Percentiles rank a stretch among this genome's conserved stretches.
These are phyloP conservation scores for Apostasia ramifera DNA, from an alignment of 106 monocot genomes.

Conservation along the genomic window DNA sequence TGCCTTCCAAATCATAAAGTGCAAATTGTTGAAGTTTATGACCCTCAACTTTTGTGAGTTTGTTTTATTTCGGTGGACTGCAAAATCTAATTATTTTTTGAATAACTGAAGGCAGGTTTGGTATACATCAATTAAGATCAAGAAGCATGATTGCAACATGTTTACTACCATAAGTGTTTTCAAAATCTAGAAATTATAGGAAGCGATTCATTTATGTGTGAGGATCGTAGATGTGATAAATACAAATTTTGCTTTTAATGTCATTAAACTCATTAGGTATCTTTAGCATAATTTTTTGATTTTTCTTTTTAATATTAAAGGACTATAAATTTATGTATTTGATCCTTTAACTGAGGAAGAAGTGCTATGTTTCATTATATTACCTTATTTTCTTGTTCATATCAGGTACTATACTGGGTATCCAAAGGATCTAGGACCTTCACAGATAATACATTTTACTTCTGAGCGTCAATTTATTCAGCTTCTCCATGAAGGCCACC, in stretches of 20 bases:
- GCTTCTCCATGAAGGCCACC: slow-evolving; percentile 78
- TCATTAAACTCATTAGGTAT: background rate
- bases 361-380: background rate
- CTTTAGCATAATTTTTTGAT: background rate
- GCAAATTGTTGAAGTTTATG: too few relatives aligned
- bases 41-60: too few relatives aligned
- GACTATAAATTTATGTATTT: too few relatives aligned
- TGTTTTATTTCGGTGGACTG: too few relatives aligned
- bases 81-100: too few relatives aligned
- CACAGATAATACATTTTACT: slow-evolving; percentile 65
- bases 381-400: background rate
- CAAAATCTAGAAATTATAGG: too few relatives aligned
- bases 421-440: slow-evolving; percentile 82
- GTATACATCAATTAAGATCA: too few relatives aligned
- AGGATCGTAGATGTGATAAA: background rate
- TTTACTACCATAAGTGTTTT: too few relatives aligned
- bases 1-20: too few relatives aligned
- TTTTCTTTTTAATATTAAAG: background rate
- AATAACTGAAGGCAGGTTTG: too few relatives aligned
- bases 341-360: too few relatives aligned
- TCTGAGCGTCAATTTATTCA: slow-evolving; percentile 90
- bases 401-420: slow-evolving; percentile 89
- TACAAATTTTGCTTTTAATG: background rate
- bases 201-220: background rate
- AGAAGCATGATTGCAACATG: too few relatives aligned